These are phyloP conservation scores for Psilocybe azurescens DNA, from an alignment of 768 basidiomycete species.

Conservation along the genomic window DNA sequence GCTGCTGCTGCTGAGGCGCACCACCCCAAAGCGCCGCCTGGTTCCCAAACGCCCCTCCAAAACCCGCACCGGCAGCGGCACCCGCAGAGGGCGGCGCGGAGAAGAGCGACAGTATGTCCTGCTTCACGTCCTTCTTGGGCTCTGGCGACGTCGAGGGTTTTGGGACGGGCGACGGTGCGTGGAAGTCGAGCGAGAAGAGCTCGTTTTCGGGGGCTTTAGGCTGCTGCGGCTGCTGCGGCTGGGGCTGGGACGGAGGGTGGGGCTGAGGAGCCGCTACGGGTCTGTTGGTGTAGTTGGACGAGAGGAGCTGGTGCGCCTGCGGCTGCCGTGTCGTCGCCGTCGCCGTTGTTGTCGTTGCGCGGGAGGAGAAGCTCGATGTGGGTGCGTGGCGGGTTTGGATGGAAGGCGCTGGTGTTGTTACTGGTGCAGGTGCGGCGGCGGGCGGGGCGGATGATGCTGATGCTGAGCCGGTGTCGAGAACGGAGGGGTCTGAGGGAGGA, in stretches of 20 bases:
- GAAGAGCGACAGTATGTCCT: slow-evolving; percentile 87
- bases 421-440: slow-evolving; percentile 28
- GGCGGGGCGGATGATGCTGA: slow-evolving; percentile 30
- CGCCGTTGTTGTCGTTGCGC: slow-evolving; percentile 31
- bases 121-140: slow-evolving; percentile 75
- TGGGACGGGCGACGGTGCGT: slow-evolving; percentile 50
- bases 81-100: slow-evolving; percentile 48
- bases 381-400: slow-evolving; percentile 33
- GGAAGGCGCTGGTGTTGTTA: slow-evolving; percentile 27
- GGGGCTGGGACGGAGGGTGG: slow-evolving; percentile 12
- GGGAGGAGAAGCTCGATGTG: slow-evolving; percentile 32
- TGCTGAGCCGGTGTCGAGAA: slow-evolving; percentile 59
- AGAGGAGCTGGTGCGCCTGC: slow-evolving; percentile 63
- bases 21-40: slow-evolving; percentile 36
- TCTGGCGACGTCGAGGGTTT: slow-evolving; percentile 30
- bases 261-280: slow-evolving; percentile 32
- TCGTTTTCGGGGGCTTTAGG: slow-evolving; percentile 52
- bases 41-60: slow-evolving; percentile 25
- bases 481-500: slow-evolving; percentile 81
- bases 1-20: slow-evolving; percentile 24
- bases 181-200: slow-evolving; percentile 88
- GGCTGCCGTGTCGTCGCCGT: slow-evolving; percentile 45
- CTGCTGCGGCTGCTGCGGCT: slow-evolving; percentile 14
- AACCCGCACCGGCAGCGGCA: slow-evolving; percentile 34
- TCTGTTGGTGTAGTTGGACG: slow-evolving; percentile 36